A percentile compares a stretch with the other conserved stretches of the same genome.
These are phyloP conservation scores for Madurella mycetomatis DNA, from an alignment of 2,329 filamentous ascomycete genomes.

Conservation along the genomic window DNA sequence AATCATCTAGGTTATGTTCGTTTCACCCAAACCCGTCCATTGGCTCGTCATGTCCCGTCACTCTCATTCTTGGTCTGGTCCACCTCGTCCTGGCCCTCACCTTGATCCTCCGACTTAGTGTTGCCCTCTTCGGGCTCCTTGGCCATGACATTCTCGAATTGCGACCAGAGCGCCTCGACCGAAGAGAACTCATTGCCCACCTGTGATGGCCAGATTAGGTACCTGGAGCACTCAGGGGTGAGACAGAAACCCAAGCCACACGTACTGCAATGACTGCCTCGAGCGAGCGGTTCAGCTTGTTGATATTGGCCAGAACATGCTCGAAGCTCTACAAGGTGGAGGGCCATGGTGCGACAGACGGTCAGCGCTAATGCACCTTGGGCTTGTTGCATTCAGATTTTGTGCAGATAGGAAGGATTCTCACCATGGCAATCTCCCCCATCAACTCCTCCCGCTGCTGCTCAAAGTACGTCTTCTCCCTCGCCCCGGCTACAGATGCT, in stretches of 20 bases:
- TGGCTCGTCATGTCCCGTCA: conserved; percentile 4
- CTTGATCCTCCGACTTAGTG: conserved; percentile 21
- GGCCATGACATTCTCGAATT: conserved; percentile 95
- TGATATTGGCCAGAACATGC: conserved; percentile 90
- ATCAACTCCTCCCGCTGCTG: conserved; percentile 69
- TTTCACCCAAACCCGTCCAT: conserved; percentile 3
- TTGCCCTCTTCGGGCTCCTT: conserved; percentile 48
- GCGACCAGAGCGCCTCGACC: conserved; percentile 93
- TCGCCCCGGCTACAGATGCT: conserved; percentile 27
- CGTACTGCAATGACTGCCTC: conserved; percentile 84
- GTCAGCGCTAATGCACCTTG: background rate
- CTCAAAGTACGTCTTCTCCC: conserved; percentile 65
- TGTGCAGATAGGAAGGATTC: background rate
- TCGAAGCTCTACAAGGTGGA: conserved; percentile 60
- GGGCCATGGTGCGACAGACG: background rate
- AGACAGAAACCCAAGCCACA: background rate
- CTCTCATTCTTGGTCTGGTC: conserved; percentile 21
- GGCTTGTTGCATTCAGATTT: background rate
- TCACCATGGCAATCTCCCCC: conserved; percentile 67
- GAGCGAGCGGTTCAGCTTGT: conserved; percentile 86
- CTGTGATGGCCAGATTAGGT: conserved; percentile 35
- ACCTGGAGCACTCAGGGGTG: background rate
- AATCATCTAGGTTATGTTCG: background rate
- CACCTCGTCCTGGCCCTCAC: conserved; percentile 30
- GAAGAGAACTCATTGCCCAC: conserved; percentile 97